Evolutionary conservation across 2,329 filamentous ascomycete species (phyloP), one percentile per base, ranked within the genome.

Genomic region (Penicillium palitans): DNA sequence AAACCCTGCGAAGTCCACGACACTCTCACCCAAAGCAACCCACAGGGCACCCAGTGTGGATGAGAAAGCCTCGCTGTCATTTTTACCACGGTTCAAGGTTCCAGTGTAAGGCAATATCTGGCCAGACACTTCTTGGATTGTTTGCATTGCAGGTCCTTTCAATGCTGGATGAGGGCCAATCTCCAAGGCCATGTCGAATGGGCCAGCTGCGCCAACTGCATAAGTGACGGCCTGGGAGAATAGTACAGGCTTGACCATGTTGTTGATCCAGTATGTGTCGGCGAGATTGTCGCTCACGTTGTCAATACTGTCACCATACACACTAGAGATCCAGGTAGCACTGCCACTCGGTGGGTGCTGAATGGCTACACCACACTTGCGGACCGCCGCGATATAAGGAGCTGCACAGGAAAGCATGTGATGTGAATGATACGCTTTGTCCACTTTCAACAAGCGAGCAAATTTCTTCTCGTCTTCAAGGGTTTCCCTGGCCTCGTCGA

Each of bases 391-490:
- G 19, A 67, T 55, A 49, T 78, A 77, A 2, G 67, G 61, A 6
- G 56, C 62, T 6, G 70, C 66, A 46, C 73, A 74, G 3, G 66
- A 54, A 24, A 70, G 10, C 77, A 80, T 79, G 39, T 80, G 77
- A 35, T 74, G 71, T 0, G 77, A 79, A 54, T 81, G 79, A 47
- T 80, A 81, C 0, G 79, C 79, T 12, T 65, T 72, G 27, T 77
- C 73, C 4, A 81, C 76, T 46, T 73, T 70, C 0, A 83, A 72
- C 13, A 68, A 58, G 1, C 76, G 68, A 3, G 68, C 71, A 58
- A 81, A 81, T 7, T 72, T 69, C 4, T 71, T 65, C 21, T 75
- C 63, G 4, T 70, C 64, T 1, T 75, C 65, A 0, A 81, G 59
- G 0, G 69, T 62, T 1, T 66, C 56, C 5, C 71, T 64, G 0